Evolutionary conservation across 345 rosid species (phyloP), one percentile per base, ranked within the genome.

Genomic region (Erucastrum elatum): DNA sequence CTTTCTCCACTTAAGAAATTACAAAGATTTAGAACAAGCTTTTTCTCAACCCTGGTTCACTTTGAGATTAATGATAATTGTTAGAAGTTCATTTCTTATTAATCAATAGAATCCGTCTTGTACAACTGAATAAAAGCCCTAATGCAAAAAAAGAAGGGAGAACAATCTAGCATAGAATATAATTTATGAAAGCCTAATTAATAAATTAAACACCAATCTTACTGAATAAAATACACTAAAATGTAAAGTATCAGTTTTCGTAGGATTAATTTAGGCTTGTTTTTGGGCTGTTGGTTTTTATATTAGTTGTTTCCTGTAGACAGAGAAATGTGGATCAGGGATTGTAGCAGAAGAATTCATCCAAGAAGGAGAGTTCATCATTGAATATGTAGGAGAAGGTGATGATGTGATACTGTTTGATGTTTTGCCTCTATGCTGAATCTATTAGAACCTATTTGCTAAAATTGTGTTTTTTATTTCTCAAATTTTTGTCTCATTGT

Each of bases 331-430:
- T 41, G 99, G 99, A 77, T 84, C 91, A 4, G 98, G 98, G 68
- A 84, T 96, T 84, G 89, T 90, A 77, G 89, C 98, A 25, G 95
- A 93, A 76, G 97, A 96, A 83, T 92, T 89, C 77, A 91, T 96
- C 77, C 87, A 82, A 71, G 83, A 70, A 41, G 98, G 98, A 76
- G 98, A 96, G 81, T 96, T 91, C 82, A 88, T 93, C 73, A 90
- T 93, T 84, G 99, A 96, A 85, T 93, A 96, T 81, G 98, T 92
- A 15, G 99, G 99, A 62, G 98, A 96, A 91, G 96, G 99, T 96
- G 69, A 85, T 68, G 64, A 37, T 75, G 3, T 60, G 59, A 72
- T 72, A 60, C 77, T 17, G 17, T 39, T 64, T 64, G 27, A 59
- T 77, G 69, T 71, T 73, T 77, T 59, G 70, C 27, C 35, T 65